Percentiles rank a stretch among this genome's conserved stretches.
phyloP scores from a whole-genome alignment of 2,329 filamentous ascomycete species.

The Ramichloridium luteum region DNA sequence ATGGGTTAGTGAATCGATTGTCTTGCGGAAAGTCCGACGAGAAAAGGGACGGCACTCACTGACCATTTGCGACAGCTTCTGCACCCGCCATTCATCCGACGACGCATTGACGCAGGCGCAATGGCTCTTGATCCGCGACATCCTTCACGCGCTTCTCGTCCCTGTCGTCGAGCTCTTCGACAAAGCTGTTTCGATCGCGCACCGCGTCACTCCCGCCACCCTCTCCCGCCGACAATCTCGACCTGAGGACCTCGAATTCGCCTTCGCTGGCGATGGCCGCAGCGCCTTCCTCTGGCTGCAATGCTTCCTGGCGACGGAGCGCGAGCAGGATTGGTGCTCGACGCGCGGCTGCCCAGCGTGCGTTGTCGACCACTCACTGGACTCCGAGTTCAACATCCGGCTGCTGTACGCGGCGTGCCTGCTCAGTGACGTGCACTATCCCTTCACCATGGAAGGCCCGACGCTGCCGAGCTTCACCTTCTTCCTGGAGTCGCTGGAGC shows the following conservation, averaged over 20 bases:
- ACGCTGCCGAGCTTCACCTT: slow-evolving; percentile 27
- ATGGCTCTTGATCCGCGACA: slow-evolving; percentile 44
- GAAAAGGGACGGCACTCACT: slow-evolving; percentile 24
- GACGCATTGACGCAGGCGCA: slow-evolving; percentile 24
- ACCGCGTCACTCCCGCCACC: slow-evolving; percentile 35
- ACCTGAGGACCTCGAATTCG: slow-evolving; percentile 43
- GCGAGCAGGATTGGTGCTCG: slow-evolving; percentile 43
- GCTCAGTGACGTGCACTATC: slow-evolving; percentile 31
- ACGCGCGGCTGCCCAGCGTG: slow-evolving; percentile 44
- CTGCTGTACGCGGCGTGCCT: slow-evolving; percentile 36
- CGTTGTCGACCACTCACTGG: slow-evolving; percentile 31
- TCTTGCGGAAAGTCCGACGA: background rate
- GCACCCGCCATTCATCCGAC: slow-evolving; percentile 28
- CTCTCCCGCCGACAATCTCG: too few relatives aligned
- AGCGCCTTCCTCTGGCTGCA: slow-evolving; percentile 48
- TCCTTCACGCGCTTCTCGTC: slow-evolving; percentile 46
- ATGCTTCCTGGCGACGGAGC: slow-evolving; percentile 42
- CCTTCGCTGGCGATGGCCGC: slow-evolving; percentile 44
- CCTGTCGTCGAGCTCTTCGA: slow-evolving; percentile 46
- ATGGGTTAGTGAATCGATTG: slow-evolving; percentile 21
- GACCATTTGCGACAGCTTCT: slow-evolving; percentile 34
- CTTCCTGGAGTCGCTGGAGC: slow-evolving; percentile 32
- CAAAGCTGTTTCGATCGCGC: slow-evolving; percentile 42
- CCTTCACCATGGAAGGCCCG: slow-evolving; percentile 23
- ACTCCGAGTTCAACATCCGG: slow-evolving; percentile 37